These are phyloP conservation scores for Heritiera fomes DNA, from an alignment of 345 rosid genomes.

Conservation along the genomic window DNA sequence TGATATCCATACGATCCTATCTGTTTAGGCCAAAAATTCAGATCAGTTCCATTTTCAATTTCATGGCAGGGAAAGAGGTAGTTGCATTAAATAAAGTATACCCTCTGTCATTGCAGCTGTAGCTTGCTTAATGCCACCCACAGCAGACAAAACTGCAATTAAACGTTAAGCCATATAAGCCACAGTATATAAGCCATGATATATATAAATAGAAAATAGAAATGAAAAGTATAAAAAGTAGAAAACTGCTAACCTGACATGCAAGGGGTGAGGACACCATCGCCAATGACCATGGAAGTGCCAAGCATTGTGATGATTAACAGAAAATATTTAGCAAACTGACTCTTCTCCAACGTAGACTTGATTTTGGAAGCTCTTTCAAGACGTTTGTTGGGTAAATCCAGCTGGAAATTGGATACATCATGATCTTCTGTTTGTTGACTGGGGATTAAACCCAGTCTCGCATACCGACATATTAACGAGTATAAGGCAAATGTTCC, in stretches of 20 bases:
- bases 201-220: no score
- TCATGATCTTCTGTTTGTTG: constrained; percentile 43
- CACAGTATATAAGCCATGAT: no score
- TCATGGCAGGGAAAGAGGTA: background rate
- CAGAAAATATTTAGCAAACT: constrained; percentile 35
- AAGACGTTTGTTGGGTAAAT: constrained; percentile 36
- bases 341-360: constrained; percentile 35
- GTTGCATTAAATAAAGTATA: background rate
- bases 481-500: constrained; percentile 64
- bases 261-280: constrained; percentile 62
- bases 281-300: constrained; percentile 64
- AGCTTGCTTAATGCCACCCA: constrained; percentile 51
- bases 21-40: constrained; percentile 19
- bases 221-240: background rate
- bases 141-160: constrained; percentile 50
- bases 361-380: constrained; percentile 35
- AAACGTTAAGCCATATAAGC: background rate
- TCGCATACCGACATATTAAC: constrained; percentile 46
- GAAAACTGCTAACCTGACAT: constrained; percentile 39
- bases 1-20: constrained; percentile 46
- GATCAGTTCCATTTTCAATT: background rate
- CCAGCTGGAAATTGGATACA: constrained; percentile 37
- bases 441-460: constrained; percentile 46
- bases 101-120: constrained; percentile 28
- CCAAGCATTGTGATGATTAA: constrained; percentile 51